These are phyloP conservation scores for Penicillium pulvis DNA, from an alignment of 495 filamentous ascomycete species.

Conservation along the genomic window DNA sequence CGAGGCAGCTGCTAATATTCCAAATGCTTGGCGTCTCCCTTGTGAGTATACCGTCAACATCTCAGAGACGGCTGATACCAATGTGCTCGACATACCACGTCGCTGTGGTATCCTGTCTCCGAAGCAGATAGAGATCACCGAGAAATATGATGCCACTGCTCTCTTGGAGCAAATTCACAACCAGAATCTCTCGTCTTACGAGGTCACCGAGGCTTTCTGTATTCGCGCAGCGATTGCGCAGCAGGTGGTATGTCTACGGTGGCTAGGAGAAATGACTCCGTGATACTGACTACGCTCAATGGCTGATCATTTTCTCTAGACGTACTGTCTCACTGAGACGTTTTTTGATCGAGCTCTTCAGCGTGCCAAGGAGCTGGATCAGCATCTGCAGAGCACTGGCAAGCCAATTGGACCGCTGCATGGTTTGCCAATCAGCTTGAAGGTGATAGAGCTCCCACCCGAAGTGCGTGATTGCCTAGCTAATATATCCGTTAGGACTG, in stretches of 20 bases:
- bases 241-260: constrained; percentile 38
- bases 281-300: not conserved
- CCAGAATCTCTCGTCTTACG: constrained; percentile 20
- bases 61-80: constrained; percentile 9
- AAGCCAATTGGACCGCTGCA: constrained; percentile 61
- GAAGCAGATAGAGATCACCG: constrained; percentile 57
- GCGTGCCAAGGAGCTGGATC: constrained; percentile 40
- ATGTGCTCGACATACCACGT: constrained; percentile 41
- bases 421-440: constrained; percentile 63
- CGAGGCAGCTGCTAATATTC: constrained; percentile 43
- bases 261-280: not conserved
- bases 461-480: not conserved
- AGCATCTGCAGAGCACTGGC: constrained; percentile 28
- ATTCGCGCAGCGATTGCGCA: constrained; percentile 58
- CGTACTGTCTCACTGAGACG: constrained; percentile 63
- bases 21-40: constrained; percentile 41
- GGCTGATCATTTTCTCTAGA: constrained; percentile 20
- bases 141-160: constrained; percentile 49
- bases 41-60: constrained; percentile 14
- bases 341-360: constrained; percentile 46
- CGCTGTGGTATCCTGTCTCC: constrained; percentile 47
- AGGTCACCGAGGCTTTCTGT: constrained; percentile 57
- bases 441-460: constrained; percentile 33
- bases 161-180: constrained; percentile 22
- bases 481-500: constrained; percentile 14